These are phyloP conservation scores for Russula griseocarnosa DNA, from an alignment of 768 basidiomycete genomes.

Conservation along the genomic window DNA sequence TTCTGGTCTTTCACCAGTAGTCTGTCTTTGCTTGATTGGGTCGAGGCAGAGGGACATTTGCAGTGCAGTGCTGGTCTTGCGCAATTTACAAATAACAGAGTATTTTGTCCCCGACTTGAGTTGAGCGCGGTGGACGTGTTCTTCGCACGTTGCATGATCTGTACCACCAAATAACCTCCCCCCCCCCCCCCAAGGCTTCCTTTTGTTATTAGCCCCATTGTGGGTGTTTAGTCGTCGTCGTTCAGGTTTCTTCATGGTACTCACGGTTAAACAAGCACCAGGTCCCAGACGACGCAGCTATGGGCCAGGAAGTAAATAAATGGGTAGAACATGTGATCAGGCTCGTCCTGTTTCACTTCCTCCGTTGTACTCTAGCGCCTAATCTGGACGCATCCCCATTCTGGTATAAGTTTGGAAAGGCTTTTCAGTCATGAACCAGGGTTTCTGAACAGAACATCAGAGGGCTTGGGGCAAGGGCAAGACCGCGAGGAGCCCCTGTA, in stretches of 20 bases:
- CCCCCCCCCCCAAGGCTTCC: background rate
- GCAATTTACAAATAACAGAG: constrained; percentile 6
- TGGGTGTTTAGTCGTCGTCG: background rate
- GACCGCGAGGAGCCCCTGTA: background rate
- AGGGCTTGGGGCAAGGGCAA: background rate
- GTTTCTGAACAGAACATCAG: background rate
- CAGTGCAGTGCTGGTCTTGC: constrained; percentile 25
- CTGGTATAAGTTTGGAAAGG: no score
- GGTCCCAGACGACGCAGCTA: background rate
- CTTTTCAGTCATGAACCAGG: background rate
- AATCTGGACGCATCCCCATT: background rate
- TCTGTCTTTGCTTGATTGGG: constrained; percentile 14
- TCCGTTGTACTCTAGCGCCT: background rate
- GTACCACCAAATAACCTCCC: background rate
- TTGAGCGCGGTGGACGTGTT: background rate
- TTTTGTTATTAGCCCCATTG: background rate
- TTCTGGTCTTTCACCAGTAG: background rate
- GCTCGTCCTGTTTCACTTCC: background rate
- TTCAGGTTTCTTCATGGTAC: background rate
- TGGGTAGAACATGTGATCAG: background rate
- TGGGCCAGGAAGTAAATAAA: background rate
- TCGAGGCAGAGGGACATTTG: constrained; percentile 11
- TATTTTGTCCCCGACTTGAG: background rate
- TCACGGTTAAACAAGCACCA: background rate
- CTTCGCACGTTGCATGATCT: background rate